Percentiles rank a stretch among this genome's conserved stretches.
Evolutionary conservation across 805 yeast species (phyloP).

Genomic region (Suhomyces xylopsoci): DNA sequence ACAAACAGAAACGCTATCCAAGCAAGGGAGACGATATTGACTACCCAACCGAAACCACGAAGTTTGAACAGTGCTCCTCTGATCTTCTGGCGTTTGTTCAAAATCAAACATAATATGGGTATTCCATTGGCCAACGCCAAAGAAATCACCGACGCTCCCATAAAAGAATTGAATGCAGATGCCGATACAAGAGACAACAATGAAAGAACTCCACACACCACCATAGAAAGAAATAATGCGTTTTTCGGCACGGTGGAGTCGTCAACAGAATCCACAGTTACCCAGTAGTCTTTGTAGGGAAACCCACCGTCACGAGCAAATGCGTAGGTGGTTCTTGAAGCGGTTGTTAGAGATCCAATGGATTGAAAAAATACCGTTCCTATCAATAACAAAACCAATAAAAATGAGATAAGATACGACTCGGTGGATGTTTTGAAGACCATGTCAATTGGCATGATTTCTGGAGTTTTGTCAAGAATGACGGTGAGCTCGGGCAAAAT

Average conservation of each 20-base stretch:
- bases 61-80: constrained; percentile 68
- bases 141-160: constrained; percentile 78
- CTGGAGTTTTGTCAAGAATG: constrained; percentile 56
- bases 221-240: constrained; percentile 64
- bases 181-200: constrained; percentile 64
- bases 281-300: constrained; percentile 64
- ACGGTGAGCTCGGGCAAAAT: constrained; percentile 65
- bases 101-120: constrained; percentile 62
- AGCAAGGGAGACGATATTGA: constrained; percentile 54
- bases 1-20: constrained; percentile 61
- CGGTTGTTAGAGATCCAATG: constrained; percentile 75
- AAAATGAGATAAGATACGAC: constrained; percentile 64
- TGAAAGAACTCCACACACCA: constrained; percentile 57
- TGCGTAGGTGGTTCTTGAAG: constrained; percentile 77
- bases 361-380: constrained; percentile 76
- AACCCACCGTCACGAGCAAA: constrained; percentile 82
- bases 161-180: constrained; percentile 78
- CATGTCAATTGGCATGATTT: constrained; percentile 74
- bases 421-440: constrained; percentile 70
- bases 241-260: constrained; percentile 65
- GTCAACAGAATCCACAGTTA: constrained; percentile 55
- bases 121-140: constrained; percentile 73
- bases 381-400: constrained; percentile 60
- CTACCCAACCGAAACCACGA: constrained; percentile 58
- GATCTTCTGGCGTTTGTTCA: constrained; percentile 58